Evolutionary conservation across 2,329 filamentous ascomycete genomes (phyloP), one percentile per base, ranked within the genome.

Genomic region (Monosporascus sp.): DNA sequence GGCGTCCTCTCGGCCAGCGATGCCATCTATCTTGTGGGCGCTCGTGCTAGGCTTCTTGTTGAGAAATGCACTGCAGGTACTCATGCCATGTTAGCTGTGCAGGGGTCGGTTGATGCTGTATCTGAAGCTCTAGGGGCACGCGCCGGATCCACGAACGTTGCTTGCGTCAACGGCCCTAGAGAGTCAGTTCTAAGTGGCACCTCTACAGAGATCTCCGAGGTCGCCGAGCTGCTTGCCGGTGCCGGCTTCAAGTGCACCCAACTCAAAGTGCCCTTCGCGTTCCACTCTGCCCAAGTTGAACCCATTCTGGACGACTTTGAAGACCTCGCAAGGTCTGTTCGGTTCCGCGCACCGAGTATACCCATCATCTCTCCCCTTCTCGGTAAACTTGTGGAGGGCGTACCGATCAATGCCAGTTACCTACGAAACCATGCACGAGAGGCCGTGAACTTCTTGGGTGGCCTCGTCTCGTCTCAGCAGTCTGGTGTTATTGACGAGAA

Each of bases 151-250:
- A 66, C 78, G 51, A 79, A 80, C 40, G 62, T 82, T 35, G 86
- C 89, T 17, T 94, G 90, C 72, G 80, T 91, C 66, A 95, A 95
- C 61, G 84, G 86, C 0, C 84, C 86, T 0, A 76, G 82, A 49
- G 88, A 91, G 65, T 91, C 85, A 9, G 90, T 94, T 2, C 75
- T 94, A n/a, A 82, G 81, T 56, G 79, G 78, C 9, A 62, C 65
- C 9, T 70, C 72, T 0, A 62, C 63, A 1, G 68, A 77, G 51
- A 71, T 81, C 40, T 62, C 69, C 3, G 66, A 72, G 18, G 59
- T 65, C 37, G 66, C 68, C 5, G 63, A 65, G 46, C 63, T 73
- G 31, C 74, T 87, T 3, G 67, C 74, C 15, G 67, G 70, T 7
- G 72, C 76, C 52, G 80, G 80, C 1, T 78, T 84, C 70, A 86